Evolutionary conservation across 306 rosid genomes (phyloP).

Genomic region (Luffa acutangula): DNA sequence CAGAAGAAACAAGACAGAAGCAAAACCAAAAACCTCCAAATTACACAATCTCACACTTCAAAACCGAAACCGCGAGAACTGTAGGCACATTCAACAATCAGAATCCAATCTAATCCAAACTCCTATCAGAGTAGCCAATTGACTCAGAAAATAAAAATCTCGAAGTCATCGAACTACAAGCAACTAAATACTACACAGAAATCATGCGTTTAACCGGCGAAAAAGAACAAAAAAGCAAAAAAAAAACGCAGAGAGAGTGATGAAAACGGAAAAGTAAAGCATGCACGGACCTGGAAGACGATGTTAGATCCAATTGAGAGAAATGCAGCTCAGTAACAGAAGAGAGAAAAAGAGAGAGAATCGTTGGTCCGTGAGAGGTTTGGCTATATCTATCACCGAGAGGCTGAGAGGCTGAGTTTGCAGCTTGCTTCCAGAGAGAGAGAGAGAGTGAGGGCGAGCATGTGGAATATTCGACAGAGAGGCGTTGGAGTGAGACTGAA

Average conservation of each 20-base stretch:
- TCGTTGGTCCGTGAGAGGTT: neutral
- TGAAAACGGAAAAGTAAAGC: neutral
- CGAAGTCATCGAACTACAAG: neutral
- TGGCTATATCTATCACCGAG: neutral
- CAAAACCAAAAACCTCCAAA: neutral
- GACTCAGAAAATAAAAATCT: neutral
- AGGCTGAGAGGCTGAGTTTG: conserved; percentile 6
- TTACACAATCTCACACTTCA: neutral
- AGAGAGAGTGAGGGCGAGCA: neutral
- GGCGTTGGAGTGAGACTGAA: neutral
- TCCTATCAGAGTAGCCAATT: neutral
- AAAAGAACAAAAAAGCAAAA: too few species aligned
- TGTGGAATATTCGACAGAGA: conserved; percentile 11
- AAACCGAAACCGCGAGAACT: neutral
- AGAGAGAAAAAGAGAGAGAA: neutral
- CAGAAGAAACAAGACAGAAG: neutral
- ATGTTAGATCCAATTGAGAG: neutral
- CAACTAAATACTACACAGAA: neutral
- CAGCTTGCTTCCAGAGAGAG: neutral
- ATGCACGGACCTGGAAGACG: neutral
- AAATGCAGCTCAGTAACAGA: neutral
- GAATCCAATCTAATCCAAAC: neutral
- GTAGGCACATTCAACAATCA: neutral
- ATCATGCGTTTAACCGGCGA: neutral
- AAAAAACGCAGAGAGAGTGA: neutral